Percentiles rank a stretch among this genome's conserved stretches.
These are phyloP conservation scores for Neonectria coccinea DNA, from an alignment of 2,329 filamentous ascomycete species.

Conservation along the genomic window DNA sequence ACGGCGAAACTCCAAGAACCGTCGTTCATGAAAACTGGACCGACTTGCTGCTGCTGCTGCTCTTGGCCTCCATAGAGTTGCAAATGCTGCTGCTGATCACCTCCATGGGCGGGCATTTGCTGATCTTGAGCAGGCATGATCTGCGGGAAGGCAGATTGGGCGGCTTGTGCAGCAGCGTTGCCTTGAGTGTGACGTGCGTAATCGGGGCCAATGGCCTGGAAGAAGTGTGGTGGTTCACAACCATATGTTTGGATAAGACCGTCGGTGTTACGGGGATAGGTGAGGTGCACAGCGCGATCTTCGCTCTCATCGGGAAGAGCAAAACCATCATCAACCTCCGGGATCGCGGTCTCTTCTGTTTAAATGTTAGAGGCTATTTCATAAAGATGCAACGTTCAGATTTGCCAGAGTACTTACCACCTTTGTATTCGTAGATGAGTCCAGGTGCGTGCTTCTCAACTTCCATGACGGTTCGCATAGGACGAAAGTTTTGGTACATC, in stretches of 20 bases:
- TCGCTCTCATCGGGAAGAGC: neutral
- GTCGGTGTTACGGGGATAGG: neutral
- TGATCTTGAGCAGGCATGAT: neutral
- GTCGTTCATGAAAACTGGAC: neutral
- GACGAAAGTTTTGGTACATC: neutral
- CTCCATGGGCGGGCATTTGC: neutral
- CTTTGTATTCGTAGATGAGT: neutral
- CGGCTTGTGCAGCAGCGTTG: neutral
- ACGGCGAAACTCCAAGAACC: neutral
- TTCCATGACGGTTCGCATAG: neutral
- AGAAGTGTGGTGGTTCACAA: no score
- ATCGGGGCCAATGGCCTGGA: no score
- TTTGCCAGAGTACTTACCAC: neutral
- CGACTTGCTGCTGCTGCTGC: no score
- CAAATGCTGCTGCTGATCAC: neutral
- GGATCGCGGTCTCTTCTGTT: neutral
- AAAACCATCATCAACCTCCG: neutral
- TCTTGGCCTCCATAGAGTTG: no score
- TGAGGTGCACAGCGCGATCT: neutral
- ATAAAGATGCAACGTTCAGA: neutral
- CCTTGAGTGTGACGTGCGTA: no score
- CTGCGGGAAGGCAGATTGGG: neutral
- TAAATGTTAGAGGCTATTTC: neutral
- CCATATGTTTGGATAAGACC: neutral
- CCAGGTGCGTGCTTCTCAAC: neutral